Percentiles rank a stretch among this genome's conserved stretches.
These are phyloP conservation scores for Jatropha multifida DNA, from an alignment of 441 rosid genomes.

Conservation along the genomic window DNA sequence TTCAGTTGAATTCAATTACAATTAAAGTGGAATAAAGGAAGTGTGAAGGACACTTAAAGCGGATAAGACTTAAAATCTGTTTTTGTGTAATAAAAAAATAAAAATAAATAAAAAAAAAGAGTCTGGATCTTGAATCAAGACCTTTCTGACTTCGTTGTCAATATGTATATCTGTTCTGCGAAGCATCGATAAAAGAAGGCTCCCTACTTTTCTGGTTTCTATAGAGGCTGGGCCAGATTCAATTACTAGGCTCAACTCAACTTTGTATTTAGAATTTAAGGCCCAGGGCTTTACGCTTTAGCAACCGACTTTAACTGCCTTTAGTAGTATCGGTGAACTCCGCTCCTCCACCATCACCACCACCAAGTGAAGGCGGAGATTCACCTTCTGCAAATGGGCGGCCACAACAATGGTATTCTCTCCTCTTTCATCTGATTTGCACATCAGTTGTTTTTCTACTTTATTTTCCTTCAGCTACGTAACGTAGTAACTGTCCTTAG, in stretches of 20 bases:
- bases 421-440: background rate
- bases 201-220: background rate
- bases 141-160: no score
- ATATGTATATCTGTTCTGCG: no score
- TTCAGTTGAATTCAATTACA: no score
- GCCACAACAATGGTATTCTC: slow-evolving; percentile 9
- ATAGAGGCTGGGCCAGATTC: background rate
- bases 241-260: background rate
- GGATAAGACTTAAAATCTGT: no score
- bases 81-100: no score
- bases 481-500: background rate
- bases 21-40: no score
- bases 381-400: slow-evolving; percentile 13
- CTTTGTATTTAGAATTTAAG: no score
- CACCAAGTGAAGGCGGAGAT: background rate
- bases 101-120: no score
- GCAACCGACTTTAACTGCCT: background rate
- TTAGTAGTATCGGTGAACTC: background rate
- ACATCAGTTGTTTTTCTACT: background rate
- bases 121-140: no score
- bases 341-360: background rate
- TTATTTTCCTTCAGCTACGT: background rate
- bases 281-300: background rate
- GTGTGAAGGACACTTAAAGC: no score
- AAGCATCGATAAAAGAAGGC: background rate